Conservation (phyloP, 2,329 filamentous ascomycete genomes). For the Escovopsis sp. region DNA sequence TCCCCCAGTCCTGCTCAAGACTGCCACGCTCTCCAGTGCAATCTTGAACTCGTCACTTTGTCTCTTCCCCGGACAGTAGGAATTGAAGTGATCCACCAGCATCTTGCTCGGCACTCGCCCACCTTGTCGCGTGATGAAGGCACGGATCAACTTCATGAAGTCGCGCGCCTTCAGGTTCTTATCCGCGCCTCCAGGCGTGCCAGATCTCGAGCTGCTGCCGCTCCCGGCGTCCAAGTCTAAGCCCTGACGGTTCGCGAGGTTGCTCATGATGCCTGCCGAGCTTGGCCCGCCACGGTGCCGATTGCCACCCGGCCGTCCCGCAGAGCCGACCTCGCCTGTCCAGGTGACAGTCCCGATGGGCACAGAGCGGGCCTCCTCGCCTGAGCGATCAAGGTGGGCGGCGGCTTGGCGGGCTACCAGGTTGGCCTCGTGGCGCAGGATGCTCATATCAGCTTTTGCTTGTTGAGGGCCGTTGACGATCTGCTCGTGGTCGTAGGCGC, state of each 20-base stretch:
- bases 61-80: conserved; percentile 49
- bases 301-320: conserved; percentile 50
- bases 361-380: conserved; percentile 54
- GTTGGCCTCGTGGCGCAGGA: conserved; percentile 71
- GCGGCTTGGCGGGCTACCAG: conserved; percentile 67
- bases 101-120: conserved; percentile 71
- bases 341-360: conserved; percentile 82
- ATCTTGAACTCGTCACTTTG: conserved; percentile 69
- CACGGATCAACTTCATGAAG: conserved; percentile 58
- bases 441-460: conserved; percentile 57
- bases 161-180: conserved; percentile 39
- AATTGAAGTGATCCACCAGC: conserved; percentile 81
- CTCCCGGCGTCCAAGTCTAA: conserved; percentile 30
- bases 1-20: conserved; percentile 44
- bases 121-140: conserved; percentile 64
- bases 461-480: conserved; percentile 68
- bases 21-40: conserved; percentile 64
- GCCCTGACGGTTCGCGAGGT: conserved; percentile 43
- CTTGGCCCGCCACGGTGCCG: conserved; percentile 37
- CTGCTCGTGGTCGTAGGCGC: conserved; percentile 84
- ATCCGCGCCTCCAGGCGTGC: conserved; percentile 22
- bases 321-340: conserved; percentile 73
- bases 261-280: conserved; percentile 40
- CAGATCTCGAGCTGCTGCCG: conserved; percentile 30
- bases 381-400: conserved; percentile 56